Evolutionary conservation across 805 yeast species (phyloP), one percentile per base, ranked within the genome.

Genomic region (Barnettozyma pratensis): DNA sequence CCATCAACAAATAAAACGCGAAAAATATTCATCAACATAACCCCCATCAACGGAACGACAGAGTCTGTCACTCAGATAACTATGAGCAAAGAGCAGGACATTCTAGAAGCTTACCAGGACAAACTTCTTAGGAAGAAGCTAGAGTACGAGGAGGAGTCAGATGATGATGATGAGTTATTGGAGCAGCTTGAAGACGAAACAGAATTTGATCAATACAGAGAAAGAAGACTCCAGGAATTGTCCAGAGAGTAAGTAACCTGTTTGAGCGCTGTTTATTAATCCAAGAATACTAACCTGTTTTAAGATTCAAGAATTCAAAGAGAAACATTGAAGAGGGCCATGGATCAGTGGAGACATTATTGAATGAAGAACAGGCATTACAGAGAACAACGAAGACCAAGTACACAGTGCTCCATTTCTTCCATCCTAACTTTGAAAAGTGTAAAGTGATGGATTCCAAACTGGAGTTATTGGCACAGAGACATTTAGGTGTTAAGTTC

Each of bases 361-460:
- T 60, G 1, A 72, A 73, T 34, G 95, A 87, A 61, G 78, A 79
- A 48, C 75, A 73, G 42, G 66, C 85, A 29, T 73, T 87, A 68
- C 73, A 74, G 41, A 58, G 67, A 3, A 79, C 84, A 1, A 66
- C 81, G 6, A 59, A 63, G 0, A 58, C 69, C 2, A 71, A 69
- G 27, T 54, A 60, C 9, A 71, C 73, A 2, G 72, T 86, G 5
- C 73, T 87, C 5, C 87, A 85, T 55, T 85, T 87, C 59, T 80
- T 73, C 58, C 81, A 83, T 51, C 79, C 79, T 7, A 66, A 69
- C 29, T 87, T 88, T 58, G 58, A 63, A 32, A 77, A 83, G 52
- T 87, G 96, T 65, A 60, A 66, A 41, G 63, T 72, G 25, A 79
- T 87, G 85, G 77, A 81, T 51, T 61, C 69, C 4, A 71, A 73